These are phyloP conservation scores for Fusarium nodosum DNA, from an alignment of 2,329 filamentous ascomycete genomes.

Conservation along the genomic window DNA sequence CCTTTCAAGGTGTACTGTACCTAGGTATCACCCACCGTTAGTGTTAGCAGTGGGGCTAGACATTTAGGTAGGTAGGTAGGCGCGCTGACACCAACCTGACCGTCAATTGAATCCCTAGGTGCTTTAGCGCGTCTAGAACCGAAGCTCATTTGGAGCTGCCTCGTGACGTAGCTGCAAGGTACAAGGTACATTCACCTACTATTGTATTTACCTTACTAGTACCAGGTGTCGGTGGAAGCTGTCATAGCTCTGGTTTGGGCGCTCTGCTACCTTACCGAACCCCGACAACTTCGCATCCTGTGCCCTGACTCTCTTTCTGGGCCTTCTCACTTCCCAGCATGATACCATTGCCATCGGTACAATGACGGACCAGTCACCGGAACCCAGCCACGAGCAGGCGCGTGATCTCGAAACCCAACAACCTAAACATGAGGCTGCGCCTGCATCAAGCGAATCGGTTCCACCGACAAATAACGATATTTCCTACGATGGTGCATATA, in stretches of 20 bases:
- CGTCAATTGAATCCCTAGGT: slow-evolving; percentile 14
- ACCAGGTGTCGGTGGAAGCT: slow-evolving; percentile 37
- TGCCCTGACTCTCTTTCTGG: slow-evolving; percentile 26
- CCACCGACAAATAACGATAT: slow-evolving; percentile 16
- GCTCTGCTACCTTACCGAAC: slow-evolving; percentile 15
- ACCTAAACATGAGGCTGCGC: slow-evolving; percentile 36
- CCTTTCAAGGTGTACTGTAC: slow-evolving; percentile 31
- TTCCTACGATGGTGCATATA: slow-evolving; percentile 47
- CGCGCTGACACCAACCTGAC: slow-evolving; percentile 30
- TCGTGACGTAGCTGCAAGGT: slow-evolving; percentile 53
- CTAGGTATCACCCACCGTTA: slow-evolving; percentile 18
- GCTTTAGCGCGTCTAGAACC: slow-evolving; percentile 33
- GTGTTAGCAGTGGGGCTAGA: slow-evolving; percentile 41
- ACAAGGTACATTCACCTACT: slow-evolving; percentile 39
- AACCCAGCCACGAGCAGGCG: slow-evolving; percentile 50
- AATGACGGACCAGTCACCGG: slow-evolving; percentile 61
- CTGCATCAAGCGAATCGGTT: slow-evolving; percentile 25
- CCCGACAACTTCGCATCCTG: slow-evolving; percentile 28
- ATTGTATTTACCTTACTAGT: slow-evolving; percentile 16
- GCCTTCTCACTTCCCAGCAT: slow-evolving; percentile 48
- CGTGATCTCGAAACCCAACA: slow-evolving; percentile 36
- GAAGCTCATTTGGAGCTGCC: slow-evolving; percentile 37
- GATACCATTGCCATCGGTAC: slow-evolving; percentile 48
- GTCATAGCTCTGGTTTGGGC: slow-evolving; percentile 43
- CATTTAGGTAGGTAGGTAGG: slow-evolving; percentile 20